Conservation (phyloP, 202 grass and related monocot genomes). For the Miscanthus sacchariflorus region DNA sequence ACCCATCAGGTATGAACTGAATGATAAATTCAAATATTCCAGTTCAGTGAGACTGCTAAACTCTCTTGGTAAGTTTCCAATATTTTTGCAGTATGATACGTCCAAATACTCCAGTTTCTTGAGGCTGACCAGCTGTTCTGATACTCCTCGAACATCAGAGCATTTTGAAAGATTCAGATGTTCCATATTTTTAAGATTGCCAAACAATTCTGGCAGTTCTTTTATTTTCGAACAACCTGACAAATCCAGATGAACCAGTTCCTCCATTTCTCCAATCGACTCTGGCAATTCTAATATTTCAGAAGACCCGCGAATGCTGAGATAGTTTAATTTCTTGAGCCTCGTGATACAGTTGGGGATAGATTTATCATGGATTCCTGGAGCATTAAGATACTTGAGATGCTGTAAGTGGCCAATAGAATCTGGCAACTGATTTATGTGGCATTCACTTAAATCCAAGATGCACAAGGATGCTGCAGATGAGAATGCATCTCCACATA, state of each 20-base stretch:
- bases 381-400: slow-evolving; percentile 25
- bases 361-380: neutral
- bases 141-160: neutral
- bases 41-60: neutral
- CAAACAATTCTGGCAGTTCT: slow-evolving; percentile 1
- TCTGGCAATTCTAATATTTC: neutral
- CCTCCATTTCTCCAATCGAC: neutral
- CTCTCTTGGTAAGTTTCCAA: neutral
- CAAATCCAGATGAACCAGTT: neutral
- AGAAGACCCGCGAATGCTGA: slow-evolving; percentile 13
- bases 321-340: slow-evolving; percentile 3
- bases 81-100: neutral
- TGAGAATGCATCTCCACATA: neutral
- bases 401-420: neutral
- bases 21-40: slow-evolving; percentile 26
- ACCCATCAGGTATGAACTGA: slow-evolving; percentile 3
- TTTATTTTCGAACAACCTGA: neutral
- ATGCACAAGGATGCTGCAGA: neutral
- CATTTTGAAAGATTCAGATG: slow-evolving; percentile 33
- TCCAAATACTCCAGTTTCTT: neutral
- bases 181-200: neutral
- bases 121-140: neutral
- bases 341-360: neutral
- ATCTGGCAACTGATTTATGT: neutral
- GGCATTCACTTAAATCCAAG: slow-evolving; percentile 32